A percentile compares a stretch with the other conserved stretches of the same genome.
phyloP scores from a whole-genome alignment of 345 rosid species.

The Eucalyptus pumila region DNA sequence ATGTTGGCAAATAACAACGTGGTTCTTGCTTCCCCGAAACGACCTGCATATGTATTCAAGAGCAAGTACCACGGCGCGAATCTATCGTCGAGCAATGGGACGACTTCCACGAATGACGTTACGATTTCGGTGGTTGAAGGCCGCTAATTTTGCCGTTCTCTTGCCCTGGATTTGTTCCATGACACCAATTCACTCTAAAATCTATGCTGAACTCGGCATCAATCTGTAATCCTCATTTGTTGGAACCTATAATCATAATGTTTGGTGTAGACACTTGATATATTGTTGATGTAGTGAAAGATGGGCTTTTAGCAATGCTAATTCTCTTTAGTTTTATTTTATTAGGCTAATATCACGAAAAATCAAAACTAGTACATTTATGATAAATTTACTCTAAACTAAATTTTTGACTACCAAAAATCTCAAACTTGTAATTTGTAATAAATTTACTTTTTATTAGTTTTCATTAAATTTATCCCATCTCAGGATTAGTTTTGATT shows the following conservation, averaged over 20 bases:
- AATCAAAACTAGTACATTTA: no score
- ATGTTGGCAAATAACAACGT: slow-evolving; percentile 25
- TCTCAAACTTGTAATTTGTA: no score
- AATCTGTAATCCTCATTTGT: background rate
- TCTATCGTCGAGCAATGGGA: background rate
- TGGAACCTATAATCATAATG: background rate
- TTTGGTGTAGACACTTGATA: background rate
- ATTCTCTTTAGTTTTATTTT: background rate
- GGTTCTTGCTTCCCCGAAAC: slow-evolving; percentile 27
- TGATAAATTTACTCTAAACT: no score
- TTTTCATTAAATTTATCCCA: no score
- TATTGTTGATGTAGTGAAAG: background rate
- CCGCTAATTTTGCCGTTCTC: background rate
- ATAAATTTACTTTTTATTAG: no score
- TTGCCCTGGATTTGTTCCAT: background rate
- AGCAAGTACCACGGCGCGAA: background rate
- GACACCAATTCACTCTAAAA: background rate
- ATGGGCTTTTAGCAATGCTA: background rate
- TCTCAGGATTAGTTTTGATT: background rate
- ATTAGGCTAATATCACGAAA: background rate
- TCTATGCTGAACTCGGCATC: background rate
- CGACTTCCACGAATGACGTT: slow-evolving; percentile 13
- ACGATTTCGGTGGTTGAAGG: slow-evolving; percentile 6
- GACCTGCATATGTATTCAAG: slow-evolving; percentile 29
- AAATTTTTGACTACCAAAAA: background rate